These are phyloP conservation scores for Penicillium nucicola DNA, from an alignment of 495 filamentous ascomycete genomes.

Conservation along the genomic window DNA sequence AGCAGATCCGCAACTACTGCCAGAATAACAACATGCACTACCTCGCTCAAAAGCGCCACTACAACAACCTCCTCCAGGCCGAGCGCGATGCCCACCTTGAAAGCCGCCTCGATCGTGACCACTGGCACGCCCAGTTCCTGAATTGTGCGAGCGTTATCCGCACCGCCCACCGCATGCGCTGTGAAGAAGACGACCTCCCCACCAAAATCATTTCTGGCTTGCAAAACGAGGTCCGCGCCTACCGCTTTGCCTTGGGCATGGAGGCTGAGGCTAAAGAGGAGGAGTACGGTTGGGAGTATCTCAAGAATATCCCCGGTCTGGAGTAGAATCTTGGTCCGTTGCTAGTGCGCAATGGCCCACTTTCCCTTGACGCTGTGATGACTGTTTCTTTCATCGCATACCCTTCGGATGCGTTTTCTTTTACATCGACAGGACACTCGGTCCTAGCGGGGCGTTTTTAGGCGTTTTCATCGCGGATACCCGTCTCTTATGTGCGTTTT, in stretches of 20 bases:
- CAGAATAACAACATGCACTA: constrained; percentile 59
- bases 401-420: neutral
- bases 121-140: constrained; percentile 60
- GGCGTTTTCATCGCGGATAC: constrained; percentile 10
- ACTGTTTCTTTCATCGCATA: constrained; percentile 8
- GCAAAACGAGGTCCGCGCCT: constrained; percentile 54
- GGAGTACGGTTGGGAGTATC: constrained; percentile 52
- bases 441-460: constrained; percentile 1
- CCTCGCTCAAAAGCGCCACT: constrained; percentile 55
- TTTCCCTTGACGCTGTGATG: constrained; percentile 12
- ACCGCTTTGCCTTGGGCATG: constrained; percentile 51
- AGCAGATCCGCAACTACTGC: constrained; percentile 60
- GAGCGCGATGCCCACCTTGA: constrained; percentile 56
- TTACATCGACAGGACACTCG: neutral
- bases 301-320: constrained; percentile 41
- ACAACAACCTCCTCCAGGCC: constrained; percentile 54
- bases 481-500: neutral
- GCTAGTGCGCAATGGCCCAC: neutral
- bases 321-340: constrained; percentile 21
- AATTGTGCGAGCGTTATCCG: constrained; percentile 52
- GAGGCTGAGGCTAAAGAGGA: constrained; percentile 50
- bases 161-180: constrained; percentile 46
- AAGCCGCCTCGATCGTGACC: constrained; percentile 59
- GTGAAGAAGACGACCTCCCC: constrained; percentile 47
- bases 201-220: constrained; percentile 48